Base-by-base conservation (phyloP, 345 rosid species). In the Eucalyptus globulus region DNA sequence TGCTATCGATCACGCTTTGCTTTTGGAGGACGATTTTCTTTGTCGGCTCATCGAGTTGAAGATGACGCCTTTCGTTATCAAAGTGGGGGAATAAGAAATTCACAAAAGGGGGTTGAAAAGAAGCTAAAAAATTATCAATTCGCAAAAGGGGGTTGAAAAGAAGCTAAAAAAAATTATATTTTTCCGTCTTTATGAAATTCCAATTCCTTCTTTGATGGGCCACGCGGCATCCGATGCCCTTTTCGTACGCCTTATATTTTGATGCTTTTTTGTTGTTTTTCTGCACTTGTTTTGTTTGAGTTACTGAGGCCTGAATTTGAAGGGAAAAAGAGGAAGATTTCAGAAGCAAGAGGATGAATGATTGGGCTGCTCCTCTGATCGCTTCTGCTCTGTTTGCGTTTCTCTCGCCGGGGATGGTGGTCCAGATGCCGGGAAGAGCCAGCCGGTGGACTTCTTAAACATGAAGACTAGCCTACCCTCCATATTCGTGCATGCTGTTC, bases 311-410 rank as follows among this genome's bases (percentile, higher is more conserved):
- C n/a, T 21, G 31, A 69, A 67, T 44, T 56, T 62, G 72, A 43
- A 40, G 15, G 29, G 37, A 49, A 49, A 49, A 16, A 51, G 67
- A 34, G 44, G 22, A 49, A 53, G 31, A 24, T 47, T 50, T 69
- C 37, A 24, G 29, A 31, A 85, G 88, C 37, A 80, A 86, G 80
- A 90, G 51, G 67, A 95, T 96, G 99, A 92, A 94, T 54, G 97
- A 96, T 80, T 97, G 99, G 99, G 99, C 97, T 37, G 97, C 95
- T 92, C 96, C 99, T 4, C 89, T 97, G 88, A 96, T 97, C 86
- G 99, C 99, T 17, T 91, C 98, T 7, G 99, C 98, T n/a, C 91
- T 97, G 87, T 97, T 97, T 50, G 97, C 96, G 22, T 95, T 97
- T 89, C 88, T 97, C 37, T 94, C 96, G 29, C 99, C 99, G 14